Evolutionary conservation across 1,139 yeast species (phyloP).

Genomic region (Waltiozyma solani): DNA sequence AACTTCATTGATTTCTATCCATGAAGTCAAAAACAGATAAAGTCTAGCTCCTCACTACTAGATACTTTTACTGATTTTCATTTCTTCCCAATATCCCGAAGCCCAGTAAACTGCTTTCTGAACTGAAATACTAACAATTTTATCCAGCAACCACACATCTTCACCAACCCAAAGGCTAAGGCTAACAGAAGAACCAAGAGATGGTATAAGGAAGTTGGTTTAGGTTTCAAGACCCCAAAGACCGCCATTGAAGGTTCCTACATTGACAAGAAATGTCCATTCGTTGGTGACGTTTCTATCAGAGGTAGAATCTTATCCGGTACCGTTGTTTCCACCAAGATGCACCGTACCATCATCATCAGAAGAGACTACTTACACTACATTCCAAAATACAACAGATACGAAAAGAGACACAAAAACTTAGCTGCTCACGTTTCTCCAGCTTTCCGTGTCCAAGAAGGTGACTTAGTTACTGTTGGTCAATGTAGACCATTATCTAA

Average conservation of each 20-base stretch:
- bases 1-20: too few relatives aligned
- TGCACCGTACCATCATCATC: conserved; percentile 99
- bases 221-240: conserved; percentile 99
- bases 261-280: conserved; percentile 99
- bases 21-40: too few relatives aligned
- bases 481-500: conserved; percentile 99
- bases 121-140: conserved; percentile 9
- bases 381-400: conserved; percentile 99
- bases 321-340: conserved; percentile 99
- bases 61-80: too few relatives aligned
- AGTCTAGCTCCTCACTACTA: too few relatives aligned
- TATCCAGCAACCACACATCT: conserved; percentile 96
- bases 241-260: conserved; percentile 97
- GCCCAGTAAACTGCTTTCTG: too few relatives aligned
- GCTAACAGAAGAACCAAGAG: conserved; percentile 99
- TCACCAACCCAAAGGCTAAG: conserved; percentile 99
- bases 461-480: conserved; percentile 99
- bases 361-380: conserved; percentile 99
- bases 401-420: conserved; percentile 99
- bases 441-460: conserved; percentile 99
- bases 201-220: conserved; percentile 99
- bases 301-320: conserved; percentile 99
- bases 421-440: conserved; percentile 99
- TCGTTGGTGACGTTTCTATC: conserved; percentile 93
- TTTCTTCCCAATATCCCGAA: too few relatives aligned